phyloP scores from a whole-genome alignment of 2,329 filamentous ascomycete genomes.

The Parastagonospora avenae region DNA sequence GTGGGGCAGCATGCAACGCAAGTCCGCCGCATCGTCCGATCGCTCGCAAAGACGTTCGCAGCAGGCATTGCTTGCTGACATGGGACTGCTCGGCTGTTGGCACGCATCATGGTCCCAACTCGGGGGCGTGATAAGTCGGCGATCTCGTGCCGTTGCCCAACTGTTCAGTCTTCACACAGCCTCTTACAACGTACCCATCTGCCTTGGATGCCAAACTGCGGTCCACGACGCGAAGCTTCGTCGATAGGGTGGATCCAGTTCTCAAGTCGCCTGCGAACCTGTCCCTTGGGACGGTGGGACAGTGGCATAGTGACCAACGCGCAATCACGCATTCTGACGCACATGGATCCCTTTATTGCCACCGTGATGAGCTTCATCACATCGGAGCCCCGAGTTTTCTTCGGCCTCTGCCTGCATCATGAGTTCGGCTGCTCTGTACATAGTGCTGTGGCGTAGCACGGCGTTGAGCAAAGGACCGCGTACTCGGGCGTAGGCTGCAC shows the following conservation, averaged over 20 bases:
- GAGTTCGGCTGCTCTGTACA: not conserved
- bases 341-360: not conserved
- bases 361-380: too few species aligned
- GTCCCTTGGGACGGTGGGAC: slow-evolving; percentile 24
- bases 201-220: slow-evolving; percentile 37
- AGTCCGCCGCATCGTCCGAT: not conserved
- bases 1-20: slow-evolving; percentile 15
- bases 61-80: slow-evolving; percentile 7
- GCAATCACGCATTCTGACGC: slow-evolving; percentile 13
- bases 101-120: slow-evolving; percentile 1
- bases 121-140: not conserved
- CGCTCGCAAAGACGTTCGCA: not conserved
- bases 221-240: slow-evolving; percentile 30
- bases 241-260: slow-evolving; percentile 15
- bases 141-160: slow-evolving; percentile 13
- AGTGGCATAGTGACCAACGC: too few species aligned
- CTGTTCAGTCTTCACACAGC: too few species aligned
- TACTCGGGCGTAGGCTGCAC: not conserved
- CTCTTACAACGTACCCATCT: too few species aligned
- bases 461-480: too few species aligned
- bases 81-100: slow-evolving; percentile 5
- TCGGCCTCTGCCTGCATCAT: too few species aligned
- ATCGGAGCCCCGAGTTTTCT: too few species aligned
- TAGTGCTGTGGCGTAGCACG: not conserved
- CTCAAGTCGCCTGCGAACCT: slow-evolving; percentile 25